phyloP scores from a whole-genome alignment of 176 grass and related monocot genomes.

The Lolium perenne region DNA sequence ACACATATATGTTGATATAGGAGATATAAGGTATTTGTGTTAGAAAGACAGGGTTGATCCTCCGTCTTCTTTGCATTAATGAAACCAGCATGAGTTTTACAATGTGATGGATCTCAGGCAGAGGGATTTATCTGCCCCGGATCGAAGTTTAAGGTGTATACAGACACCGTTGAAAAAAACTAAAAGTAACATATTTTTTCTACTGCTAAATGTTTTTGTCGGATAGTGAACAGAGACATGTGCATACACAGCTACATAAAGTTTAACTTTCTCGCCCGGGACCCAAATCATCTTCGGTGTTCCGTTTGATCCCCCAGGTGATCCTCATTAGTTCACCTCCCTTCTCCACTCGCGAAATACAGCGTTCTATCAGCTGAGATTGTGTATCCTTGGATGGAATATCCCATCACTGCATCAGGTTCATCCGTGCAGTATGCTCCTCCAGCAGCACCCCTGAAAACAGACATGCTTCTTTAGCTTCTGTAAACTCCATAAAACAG shows the following conservation, averaged over 20 bases:
- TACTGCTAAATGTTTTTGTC: conserved; percentile 6
- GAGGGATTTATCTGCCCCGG: neutral
- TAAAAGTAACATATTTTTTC: neutral
- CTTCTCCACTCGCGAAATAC: neutral
- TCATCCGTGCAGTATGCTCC: neutral
- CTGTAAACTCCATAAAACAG: neutral
- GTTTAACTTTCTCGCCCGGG: too few relatives aligned
- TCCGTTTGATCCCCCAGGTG: neutral
- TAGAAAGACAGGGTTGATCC: neutral
- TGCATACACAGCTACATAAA: neutral
- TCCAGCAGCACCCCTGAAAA: neutral
- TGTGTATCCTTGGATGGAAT: neutral
- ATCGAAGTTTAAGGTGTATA: conserved; percentile 10
- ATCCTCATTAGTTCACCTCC: neutral
- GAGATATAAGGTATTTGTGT: conserved; percentile 13
- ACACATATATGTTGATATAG: neutral
- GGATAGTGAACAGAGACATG: neutral
- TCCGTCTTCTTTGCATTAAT: neutral
- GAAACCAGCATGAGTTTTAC: neutral
- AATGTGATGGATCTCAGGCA: neutral
- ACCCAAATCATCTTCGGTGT: too few relatives aligned
- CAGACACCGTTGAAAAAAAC: conserved; percentile 14
- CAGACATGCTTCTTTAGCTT: neutral
- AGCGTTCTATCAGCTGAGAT: conserved; percentile 8
- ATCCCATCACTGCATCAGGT: neutral